These are phyloP conservation scores for Hypsizygus marmoreus DNA, from an alignment of 768 basidiomycete species.

Conservation along the genomic window DNA sequence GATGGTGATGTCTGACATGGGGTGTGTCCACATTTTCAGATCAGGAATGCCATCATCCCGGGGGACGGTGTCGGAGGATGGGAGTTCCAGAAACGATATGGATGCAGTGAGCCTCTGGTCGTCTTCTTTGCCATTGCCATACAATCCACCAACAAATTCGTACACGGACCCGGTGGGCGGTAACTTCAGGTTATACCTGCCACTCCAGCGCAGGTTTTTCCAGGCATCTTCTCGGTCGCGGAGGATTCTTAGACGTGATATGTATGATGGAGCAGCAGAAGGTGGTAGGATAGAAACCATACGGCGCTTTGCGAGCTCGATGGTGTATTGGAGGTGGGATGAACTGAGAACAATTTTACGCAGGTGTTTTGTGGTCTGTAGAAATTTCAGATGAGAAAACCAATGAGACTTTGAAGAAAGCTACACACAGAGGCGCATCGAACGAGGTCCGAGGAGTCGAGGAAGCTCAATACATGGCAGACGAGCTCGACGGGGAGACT, in stretches of 20 bases:
- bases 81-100: conserved; percentile 54
- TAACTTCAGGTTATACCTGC: conserved; percentile 36
- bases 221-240: conserved; percentile 48
- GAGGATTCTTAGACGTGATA: conserved; percentile 42
- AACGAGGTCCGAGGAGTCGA: conserved; percentile 38
- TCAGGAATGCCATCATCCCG: conserved; percentile 22
- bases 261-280: conserved; percentile 32
- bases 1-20: conserved; percentile 42
- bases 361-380: conserved; percentile 42
- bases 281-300: conserved; percentile 40
- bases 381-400: conserved; percentile 4
- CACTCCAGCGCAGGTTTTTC: conserved; percentile 44
- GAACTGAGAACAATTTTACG: conserved; percentile 39
- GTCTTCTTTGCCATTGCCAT: conserved; percentile 51
- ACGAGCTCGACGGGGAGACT: conserved; percentile 41
- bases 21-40: conserved; percentile 44
- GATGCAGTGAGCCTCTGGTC: conserved; percentile 40
- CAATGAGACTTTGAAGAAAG: not conserved
- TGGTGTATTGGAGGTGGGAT: conserved; percentile 48
- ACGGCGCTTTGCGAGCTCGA: conserved; percentile 49
- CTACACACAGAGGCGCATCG: conserved; percentile 30
- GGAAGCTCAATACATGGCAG: conserved; percentile 34
- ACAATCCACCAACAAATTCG: conserved; percentile 52
- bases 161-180: conserved; percentile 50
- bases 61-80: conserved; percentile 28